Evolutionary conservation across 352 stramenopile species (phyloP), one percentile per base, ranked within the genome.

Genomic region (Phytophthora cactorum): DNA sequence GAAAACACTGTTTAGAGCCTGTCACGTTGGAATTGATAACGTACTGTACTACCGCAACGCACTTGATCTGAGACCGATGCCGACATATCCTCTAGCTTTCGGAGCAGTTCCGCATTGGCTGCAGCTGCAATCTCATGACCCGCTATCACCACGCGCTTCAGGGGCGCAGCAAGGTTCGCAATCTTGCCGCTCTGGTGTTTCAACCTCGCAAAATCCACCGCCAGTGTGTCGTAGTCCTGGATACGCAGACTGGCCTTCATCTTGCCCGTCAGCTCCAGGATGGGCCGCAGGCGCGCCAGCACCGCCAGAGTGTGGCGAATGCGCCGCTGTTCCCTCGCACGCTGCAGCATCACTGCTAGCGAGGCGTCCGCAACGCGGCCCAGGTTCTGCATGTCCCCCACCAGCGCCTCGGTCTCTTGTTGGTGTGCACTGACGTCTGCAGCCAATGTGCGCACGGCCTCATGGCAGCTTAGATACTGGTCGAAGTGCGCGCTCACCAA

Each of bases 401-500:
- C 51, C 0, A 95, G 62, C 31, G 77, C 47, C 17, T 88, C 79
- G 14, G 68, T 86, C 32, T 95, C 87, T 34, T 75, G 72, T 38
- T 89, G 68, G 62, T 95, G 88, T 2, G 74, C 44, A 28, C 74
- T 82, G 32, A 93, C 81, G 9, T 93, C 88, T 7, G 89, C 73
- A 1, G 75, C 72, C 22, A 95, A 64, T 11, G 78, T 63, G 5
- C 82, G 82, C 62, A 93, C 86, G 3, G 86, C 77, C 57, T 95
- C 88, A 60, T 95, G 88, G 58, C 86, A 95, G 17, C 81, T 90
- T 41, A 95, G 49, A 27, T 93, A 95, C 64, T 93, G 84, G 56
- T 95, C 88, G 56, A 93, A 95, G 66, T 93, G 88, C 34, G 82
- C 80, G 28, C 78, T 88, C 54, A 93, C 88, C 34, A 95, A 74